Evolutionary conservation across 345 rosid genomes (phyloP), one percentile per base, ranked within the genome.

Genomic region (Lepidium sativum): DNA sequence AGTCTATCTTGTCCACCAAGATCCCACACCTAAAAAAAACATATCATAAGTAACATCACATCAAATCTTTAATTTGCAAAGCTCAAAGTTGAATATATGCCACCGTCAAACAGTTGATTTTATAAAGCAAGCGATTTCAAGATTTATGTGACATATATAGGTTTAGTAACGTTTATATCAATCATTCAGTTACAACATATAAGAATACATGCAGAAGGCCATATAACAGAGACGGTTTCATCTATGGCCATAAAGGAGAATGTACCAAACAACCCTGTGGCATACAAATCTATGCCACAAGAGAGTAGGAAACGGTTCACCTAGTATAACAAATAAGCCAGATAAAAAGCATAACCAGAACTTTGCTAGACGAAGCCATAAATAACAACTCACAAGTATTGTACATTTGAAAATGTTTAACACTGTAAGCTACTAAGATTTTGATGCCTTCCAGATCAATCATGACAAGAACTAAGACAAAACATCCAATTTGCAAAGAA

Each of bases 1-100:
- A 94, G 82, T 61, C 97, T 79, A 12, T 91, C 97, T 83, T 95
- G 99, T 40, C 99, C 99, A 1, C 99, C 97, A 33, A 94, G 88
- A 74, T 94, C 97, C 97, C 96, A 94, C 2, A 84, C 97, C 96
- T 90, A 80, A 55, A 54, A n/a, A 54, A 44, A 72, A 73, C 25
- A 40, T 25, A 12, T 39, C 21, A 41, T 13, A 25, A 18, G 34
- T 12, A 67, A 56, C 33, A 18, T 9, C 18, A 0, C 17, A 20
- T 32, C 53, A 42, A 14, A n/a, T 6, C 23, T n/a, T 54, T 42
- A 41, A 31, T 18, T 21, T 55, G 6, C 27, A 25, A 55, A 41
- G n/a, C 54, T 33, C 9, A 35, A 10, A 47, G 45, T 20, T 37
- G 17, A 35, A 43, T 14, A 48, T 38, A 39, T 51, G 35, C 51